Evolutionary conservation across 768 basidiomycete species (phyloP), one percentile per base, ranked within the genome.

Genomic region (Neoboletus brunneissimus): DNA sequence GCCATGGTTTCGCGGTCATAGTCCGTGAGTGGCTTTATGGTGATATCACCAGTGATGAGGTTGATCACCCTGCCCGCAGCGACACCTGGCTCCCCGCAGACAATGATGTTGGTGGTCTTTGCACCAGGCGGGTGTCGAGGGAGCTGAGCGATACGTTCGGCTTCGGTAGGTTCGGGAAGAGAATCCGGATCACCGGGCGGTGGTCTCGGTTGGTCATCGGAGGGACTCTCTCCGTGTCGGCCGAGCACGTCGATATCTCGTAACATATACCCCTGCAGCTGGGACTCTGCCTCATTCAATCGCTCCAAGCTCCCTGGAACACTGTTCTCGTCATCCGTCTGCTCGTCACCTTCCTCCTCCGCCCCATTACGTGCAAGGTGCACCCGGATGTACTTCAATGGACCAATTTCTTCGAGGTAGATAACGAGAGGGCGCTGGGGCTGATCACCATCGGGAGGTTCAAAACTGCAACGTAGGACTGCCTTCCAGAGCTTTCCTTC

Each of bases 11-110:
- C 74, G 0, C 76, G 74, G 0, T 55, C 54, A 6, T 69, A 68
- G 18, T 68, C 63, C 0, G 52, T 53, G 37, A 68, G 64, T 5
- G 67, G 69, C 29, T 57, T 57, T 16, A 66, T 62, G 42, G 69
- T 51, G 32, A 42, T 37, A 2, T 53, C 2, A 9, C 53, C 65
- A 0, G 59, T 25, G 31, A 71, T 67, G 7, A 72, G 55, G 50
- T 71, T 71, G 54, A 71, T 48, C n/a, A 69, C 66, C 13, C 63
- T 52, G 11, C 65, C 63, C 11, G 64, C 62, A 16, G 61, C 69
- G n/a, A 60, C 54, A n/a, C 78, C 77, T 2, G 72, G 68, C 49
- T 77, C 73, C 8, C 79, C 77, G 45, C 79, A 78, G 18, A 80
- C 38, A n/a, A 79, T 61, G 43, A 79, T 60, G 51, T 78, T 79